A percentile compares a stretch with the other conserved stretches of the same genome.
These are phyloP conservation scores for Trypanosoma lewisi DNA, from an alignment of 208 protist species.

Conservation along the genomic window DNA sequence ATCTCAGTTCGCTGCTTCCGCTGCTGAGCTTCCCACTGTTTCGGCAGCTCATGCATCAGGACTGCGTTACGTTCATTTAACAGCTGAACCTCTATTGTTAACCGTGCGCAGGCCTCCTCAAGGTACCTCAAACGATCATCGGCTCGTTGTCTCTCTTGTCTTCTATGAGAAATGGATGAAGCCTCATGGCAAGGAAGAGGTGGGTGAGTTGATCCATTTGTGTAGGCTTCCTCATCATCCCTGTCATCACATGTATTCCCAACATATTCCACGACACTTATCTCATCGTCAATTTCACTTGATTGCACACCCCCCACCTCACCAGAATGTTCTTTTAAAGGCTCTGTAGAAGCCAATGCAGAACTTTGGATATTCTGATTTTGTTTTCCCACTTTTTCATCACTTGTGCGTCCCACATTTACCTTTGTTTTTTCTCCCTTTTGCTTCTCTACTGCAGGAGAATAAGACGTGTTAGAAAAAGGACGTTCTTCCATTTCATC, in stretches of 20 bases:
- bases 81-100: constrained; percentile 40
- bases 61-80: constrained; percentile 28
- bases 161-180: not conserved
- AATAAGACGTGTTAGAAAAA: too few species aligned
- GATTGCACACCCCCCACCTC: not conserved
- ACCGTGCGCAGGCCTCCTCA: constrained; percentile 47
- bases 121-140: constrained; percentile 51
- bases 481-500: too few species aligned
- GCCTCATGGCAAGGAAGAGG: not conserved
- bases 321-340: not conserved
- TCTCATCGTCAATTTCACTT: constrained; percentile 26
- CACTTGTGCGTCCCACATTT: not conserved
- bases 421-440: constrained; percentile 1
- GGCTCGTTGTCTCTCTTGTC: not conserved
- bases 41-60: constrained; percentile 28
- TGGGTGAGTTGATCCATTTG: not conserved
- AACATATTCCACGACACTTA: constrained; percentile 31
- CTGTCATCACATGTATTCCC: constrained; percentile 13
- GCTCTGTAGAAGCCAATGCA: constrained; percentile 1
- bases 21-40: constrained; percentile 28
- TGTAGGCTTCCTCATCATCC: not conserved
- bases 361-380: not conserved
- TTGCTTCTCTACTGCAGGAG: too few species aligned
- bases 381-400: not conserved
- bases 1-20: constrained; percentile 37